Evolutionary conservation across 257 asterid genomes (phyloP).

Genomic region (Nicotiana benthamiana): DNA sequence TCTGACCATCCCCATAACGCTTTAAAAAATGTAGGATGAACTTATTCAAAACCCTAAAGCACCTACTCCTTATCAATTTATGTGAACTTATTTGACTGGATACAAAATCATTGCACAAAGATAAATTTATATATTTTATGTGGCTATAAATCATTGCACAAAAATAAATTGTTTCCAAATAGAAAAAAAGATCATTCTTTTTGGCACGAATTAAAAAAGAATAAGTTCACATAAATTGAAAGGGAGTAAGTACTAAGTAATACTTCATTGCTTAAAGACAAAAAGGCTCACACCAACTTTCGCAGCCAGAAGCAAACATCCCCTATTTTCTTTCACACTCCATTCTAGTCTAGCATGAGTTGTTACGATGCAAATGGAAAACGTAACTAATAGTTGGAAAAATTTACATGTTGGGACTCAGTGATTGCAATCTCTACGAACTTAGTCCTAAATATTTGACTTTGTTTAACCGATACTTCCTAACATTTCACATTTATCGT

Average conservation of each 20-base stretch:
- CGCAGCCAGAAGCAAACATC: slow-evolving; percentile 54
- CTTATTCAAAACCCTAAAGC: slow-evolving; percentile 9
- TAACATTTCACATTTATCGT: not conserved
- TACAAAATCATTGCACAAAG: too few relatives aligned
- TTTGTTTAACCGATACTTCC: not conserved
- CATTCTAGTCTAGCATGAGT: not conserved
- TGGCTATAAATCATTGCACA: too few relatives aligned
- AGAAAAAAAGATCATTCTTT: too few relatives aligned
- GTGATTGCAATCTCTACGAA: not conserved
- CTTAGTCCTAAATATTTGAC: not conserved
- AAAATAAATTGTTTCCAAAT: too few relatives aligned
- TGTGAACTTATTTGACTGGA: too few relatives aligned
- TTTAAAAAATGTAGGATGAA: not conserved
- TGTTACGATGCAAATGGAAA: not conserved
- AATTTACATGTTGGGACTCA: not conserved
- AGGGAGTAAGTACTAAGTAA: too few relatives aligned
- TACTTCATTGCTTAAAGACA: too few relatives aligned
- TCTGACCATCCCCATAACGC: slow-evolving; percentile 39
- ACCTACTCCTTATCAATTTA: too few relatives aligned
- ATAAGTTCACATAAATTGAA: too few relatives aligned
- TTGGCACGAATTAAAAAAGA: too few relatives aligned
- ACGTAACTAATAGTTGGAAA: not conserved
- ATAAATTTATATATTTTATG: too few relatives aligned
- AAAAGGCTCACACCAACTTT: slow-evolving; percentile 16
- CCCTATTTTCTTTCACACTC: slow-evolving; percentile 20